phyloP scores from a whole-genome alignment of 2,329 filamentous ascomycete genomes.

The Nakataea oryzae region DNA sequence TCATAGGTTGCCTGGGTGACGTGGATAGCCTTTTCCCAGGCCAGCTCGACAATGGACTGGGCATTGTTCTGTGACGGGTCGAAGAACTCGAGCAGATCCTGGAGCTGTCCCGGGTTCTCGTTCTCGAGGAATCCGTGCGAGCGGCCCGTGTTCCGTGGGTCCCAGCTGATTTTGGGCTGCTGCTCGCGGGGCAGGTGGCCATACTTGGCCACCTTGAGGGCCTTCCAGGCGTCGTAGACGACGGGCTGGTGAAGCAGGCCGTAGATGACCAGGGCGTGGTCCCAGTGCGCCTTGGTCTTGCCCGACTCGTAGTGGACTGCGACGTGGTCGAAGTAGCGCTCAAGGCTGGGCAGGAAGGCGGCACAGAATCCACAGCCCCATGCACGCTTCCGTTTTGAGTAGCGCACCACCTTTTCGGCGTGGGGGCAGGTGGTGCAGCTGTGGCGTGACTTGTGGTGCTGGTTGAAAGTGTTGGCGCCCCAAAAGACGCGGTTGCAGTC shows the following conservation, averaged over 20 bases:
- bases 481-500: conserved; percentile 60
- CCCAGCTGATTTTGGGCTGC: conserved; percentile 51
- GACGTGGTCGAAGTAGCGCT: conserved; percentile 59
- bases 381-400: conserved; percentile 48
- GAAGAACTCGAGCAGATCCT: conserved; percentile 57
- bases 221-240: conserved; percentile 51
- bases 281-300: conserved; percentile 55
- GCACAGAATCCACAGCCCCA: conserved; percentile 63
- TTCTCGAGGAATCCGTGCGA: conserved; percentile 50
- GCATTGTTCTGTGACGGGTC: conserved; percentile 46
- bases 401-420: conserved; percentile 50
- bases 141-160: conserved; percentile 42
- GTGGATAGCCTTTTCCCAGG: conserved; percentile 40
- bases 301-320: conserved; percentile 56
- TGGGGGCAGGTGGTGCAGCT: conserved; percentile 49
- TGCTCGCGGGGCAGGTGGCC: conserved; percentile 33
- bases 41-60: conserved; percentile 44
- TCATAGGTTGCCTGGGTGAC: conserved; percentile 3
- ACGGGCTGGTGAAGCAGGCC: conserved; percentile 56
- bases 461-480: conserved; percentile 58
- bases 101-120: conserved; percentile 50
- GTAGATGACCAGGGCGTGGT: conserved; percentile 58
- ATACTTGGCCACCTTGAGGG: conserved; percentile 34
- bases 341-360: conserved; percentile 49
- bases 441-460: conserved; percentile 56